Evolutionary conservation across 2,329 filamentous ascomycete species (phyloP).

Genomic region (Orbilia javanica): DNA sequence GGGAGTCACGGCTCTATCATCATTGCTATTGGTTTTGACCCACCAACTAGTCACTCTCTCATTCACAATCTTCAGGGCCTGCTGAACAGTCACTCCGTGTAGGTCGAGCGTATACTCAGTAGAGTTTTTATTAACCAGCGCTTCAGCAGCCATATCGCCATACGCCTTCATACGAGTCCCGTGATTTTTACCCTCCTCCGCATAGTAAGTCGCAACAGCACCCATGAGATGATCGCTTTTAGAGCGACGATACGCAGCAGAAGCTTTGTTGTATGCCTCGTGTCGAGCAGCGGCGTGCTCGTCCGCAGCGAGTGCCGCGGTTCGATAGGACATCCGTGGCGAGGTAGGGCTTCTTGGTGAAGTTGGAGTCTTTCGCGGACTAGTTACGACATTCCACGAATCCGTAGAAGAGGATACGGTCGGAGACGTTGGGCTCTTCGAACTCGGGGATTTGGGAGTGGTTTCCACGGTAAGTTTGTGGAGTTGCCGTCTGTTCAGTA

Average conservation of each 20-base stretch:
- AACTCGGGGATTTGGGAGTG: background rate
- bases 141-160: conserved; percentile 59
- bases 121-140: conserved; percentile 57
- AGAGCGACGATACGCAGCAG: conserved; percentile 60
- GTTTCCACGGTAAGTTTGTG: conserved; percentile 35
- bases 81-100: conserved; percentile 61
- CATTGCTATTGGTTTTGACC: conserved; percentile 56
- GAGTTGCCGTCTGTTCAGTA: conserved; percentile 56
- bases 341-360: conserved; percentile 56
- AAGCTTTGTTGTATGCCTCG: conserved; percentile 61
- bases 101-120: conserved; percentile 59
- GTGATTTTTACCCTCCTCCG: conserved; percentile 59
- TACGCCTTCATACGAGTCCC: conserved; percentile 54
- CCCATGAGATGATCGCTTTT: conserved; percentile 60
- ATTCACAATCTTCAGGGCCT: conserved; percentile 60
- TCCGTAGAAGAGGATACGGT: conserved; percentile 10
- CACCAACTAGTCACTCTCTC: conserved; percentile 62
- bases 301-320: conserved; percentile 23
- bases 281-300: conserved; percentile 55
- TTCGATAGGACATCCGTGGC: conserved; percentile 41
- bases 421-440: conserved; percentile 17
- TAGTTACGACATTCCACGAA: conserved; percentile 24
- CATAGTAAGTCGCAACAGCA: conserved; percentile 61
- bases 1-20: conserved; percentile 49
- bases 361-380: conserved; percentile 22